Evolutionary conservation across 305 asterid genomes (phyloP).

Genomic region (Andrographis paniculata): DNA sequence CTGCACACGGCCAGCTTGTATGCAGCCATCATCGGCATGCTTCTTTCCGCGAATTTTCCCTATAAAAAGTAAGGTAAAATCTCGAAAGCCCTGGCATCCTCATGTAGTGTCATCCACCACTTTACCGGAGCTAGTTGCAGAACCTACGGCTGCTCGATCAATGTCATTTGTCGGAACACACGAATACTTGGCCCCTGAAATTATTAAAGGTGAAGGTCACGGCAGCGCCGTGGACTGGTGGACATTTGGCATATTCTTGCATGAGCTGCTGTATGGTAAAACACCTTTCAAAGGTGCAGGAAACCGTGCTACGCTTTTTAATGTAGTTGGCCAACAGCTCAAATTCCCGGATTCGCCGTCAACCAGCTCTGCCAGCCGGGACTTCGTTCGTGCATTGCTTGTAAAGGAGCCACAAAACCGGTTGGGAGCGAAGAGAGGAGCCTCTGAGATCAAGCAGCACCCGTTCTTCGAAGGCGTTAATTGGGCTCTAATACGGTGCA

Average conservation of each 20-base stretch:
- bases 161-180: conserved; percentile 89
- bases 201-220: conserved; percentile 82
- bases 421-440: conserved; percentile 74
- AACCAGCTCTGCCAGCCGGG: conserved; percentile 63
- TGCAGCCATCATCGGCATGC: conserved; percentile 60
- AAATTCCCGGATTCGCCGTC: conserved; percentile 66
- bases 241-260: conserved; percentile 77
- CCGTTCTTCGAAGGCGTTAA: conserved; percentile 78
- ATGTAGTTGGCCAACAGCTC: conserved; percentile 69
- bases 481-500: conserved; percentile 82
- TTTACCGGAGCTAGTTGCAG: conserved; percentile 72
- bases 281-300: conserved; percentile 82
- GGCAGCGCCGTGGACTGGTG: conserved; percentile 95
- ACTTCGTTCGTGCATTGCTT: conserved; percentile 59
- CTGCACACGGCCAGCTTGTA: conserved; percentile 68
- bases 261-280: conserved; percentile 66
- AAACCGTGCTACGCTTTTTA: conserved; percentile 71
- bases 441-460: conserved; percentile 80
- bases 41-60: conserved; percentile 63
- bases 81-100: conserved; percentile 35
- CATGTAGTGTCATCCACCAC: conserved; percentile 15
- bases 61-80: conserved; percentile 47
- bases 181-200: conserved; percentile 72
- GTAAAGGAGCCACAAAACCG: conserved; percentile 76
- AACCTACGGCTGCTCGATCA: conserved; percentile 78